A percentile compares a stretch with the other conserved stretches of the same genome.
Evolutionary conservation across 2,329 filamentous ascomycete species (phyloP).

Genomic region (Sarocladium brachiariae): DNA sequence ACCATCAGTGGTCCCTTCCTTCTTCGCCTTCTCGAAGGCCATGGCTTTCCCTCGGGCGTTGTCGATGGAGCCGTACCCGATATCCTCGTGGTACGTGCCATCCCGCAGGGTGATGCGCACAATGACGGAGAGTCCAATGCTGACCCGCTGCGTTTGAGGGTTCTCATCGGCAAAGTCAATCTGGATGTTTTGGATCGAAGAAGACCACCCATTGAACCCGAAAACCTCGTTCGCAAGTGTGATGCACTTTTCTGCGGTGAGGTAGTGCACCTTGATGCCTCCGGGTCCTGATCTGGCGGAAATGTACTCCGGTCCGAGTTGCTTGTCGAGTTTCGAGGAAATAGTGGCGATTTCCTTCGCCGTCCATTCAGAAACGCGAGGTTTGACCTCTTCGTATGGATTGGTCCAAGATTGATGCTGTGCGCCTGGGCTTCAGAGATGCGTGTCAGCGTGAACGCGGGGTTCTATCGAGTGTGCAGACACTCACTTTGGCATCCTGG

Average conservation of each 20-base stretch:
- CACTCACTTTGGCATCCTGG: constrained; percentile 39
- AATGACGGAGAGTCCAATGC: constrained; percentile 80
- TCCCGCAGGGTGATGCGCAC: constrained; percentile 85
- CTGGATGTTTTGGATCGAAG: constrained; percentile 87
- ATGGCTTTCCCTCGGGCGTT: constrained; percentile 93
- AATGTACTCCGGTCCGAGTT: constrained; percentile 93
- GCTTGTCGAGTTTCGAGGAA: constrained; percentile 79
- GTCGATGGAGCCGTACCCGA: constrained; percentile 94
- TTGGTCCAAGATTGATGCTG: constrained; percentile 58
- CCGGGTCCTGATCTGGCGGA: constrained; percentile 77
- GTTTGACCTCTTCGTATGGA: constrained; percentile 70
- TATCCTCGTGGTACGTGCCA: constrained; percentile 95
- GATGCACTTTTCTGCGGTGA: constrained; percentile 95
- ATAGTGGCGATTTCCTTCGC: constrained; percentile 86
- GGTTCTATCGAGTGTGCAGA: constrained; percentile 5
- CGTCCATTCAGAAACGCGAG: constrained; percentile 71
- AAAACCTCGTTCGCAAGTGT: constrained; percentile 92
- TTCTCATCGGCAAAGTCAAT: constrained; percentile 94
- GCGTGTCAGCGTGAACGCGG: constrained; percentile 15
- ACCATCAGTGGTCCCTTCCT: constrained; percentile 92
- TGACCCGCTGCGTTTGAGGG: constrained; percentile 69
- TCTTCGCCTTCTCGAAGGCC: constrained; percentile 98
- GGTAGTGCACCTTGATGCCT: constrained; percentile 83
- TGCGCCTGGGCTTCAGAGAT: constrained; percentile 53
- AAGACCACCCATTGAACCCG: constrained; percentile 97